Evolutionary conservation across 768 basidiomycete species (phyloP), one percentile per base, ranked within the genome.

Genomic region (Pleurotus cornucopiae): DNA sequence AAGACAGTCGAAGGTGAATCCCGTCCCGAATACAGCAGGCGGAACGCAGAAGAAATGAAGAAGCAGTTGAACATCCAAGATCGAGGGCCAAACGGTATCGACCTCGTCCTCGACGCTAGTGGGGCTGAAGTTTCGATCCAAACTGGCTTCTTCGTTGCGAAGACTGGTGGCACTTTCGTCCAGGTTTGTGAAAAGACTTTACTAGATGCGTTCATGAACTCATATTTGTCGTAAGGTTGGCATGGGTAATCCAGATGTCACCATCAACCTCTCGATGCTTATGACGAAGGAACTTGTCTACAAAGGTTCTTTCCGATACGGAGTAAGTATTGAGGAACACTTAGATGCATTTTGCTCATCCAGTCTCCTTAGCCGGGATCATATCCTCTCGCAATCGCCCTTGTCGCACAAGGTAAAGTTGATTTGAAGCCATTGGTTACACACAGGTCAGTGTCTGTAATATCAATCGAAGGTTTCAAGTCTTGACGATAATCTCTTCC

Each of bases 221-320:
- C 34, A 12, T 23, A n/a, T 41, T 48, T 53, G 71, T 64, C 14
- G 69, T 9, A 66, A 92, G 83, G 89, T 96, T 60, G 94, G 94
- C 47, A 91, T 91, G 85, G 95, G 94, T 14, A 76, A 78, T 46
- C 79, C 90, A 5, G 82, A 94, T 57, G 78, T 94, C 54, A 79
- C 76, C 7, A 73, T 97, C 58, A 89, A 94, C 25, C 73, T 95
- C 63, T 80, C 81, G 49, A 71, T 78, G 46, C 71, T 94, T 37
- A 80, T 86, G 57, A 76, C 77, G 46, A 94, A 94, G 72, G 91
- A 97, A 71, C 71, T 97, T 16, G 81, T 73, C 55, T 76, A 93
- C 69, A 89, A 87, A 63, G 94, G 94, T 38, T 91, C 90, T n/a
- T 97, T 97, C 88, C 85, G 95, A 63, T 95, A 89, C 63, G 89